phyloP scores from a whole-genome alignment of 108 stramenopile genomes.

The Nitzschia sp. region DNA sequence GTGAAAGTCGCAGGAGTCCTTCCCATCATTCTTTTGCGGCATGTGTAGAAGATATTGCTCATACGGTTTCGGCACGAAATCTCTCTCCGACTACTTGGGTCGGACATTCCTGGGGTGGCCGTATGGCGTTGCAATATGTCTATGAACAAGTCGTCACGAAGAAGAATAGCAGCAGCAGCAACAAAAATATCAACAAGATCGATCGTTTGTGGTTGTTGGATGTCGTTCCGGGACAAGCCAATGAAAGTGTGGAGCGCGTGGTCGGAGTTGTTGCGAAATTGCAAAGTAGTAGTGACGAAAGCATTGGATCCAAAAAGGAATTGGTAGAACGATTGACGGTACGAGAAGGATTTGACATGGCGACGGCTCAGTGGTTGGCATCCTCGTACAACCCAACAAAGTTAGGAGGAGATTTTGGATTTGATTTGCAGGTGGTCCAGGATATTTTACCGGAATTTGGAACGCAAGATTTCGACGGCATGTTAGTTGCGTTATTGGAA shows the following conservation, averaged over 20 bases:
- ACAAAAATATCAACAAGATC: slow-evolving; percentile 1
- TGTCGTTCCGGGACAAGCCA: slow-evolving; percentile 66
- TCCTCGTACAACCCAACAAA: slow-evolving; percentile 42
- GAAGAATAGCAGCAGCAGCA: slow-evolving; percentile 19
- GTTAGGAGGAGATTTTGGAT: slow-evolving; percentile 51
- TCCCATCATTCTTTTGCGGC: slow-evolving; percentile 24
- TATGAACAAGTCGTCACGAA: neutral
- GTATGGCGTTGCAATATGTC: slow-evolving; percentile 73
- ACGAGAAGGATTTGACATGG: slow-evolving; percentile 26
- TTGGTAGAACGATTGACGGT: neutral
- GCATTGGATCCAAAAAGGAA: slow-evolving; percentile 7
- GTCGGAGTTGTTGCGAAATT: slow-evolving; percentile 42
- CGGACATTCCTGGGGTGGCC: slow-evolving; percentile 88
- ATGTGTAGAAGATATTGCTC: slow-evolving; percentile 51
- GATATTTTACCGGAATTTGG: slow-evolving; percentile 64
- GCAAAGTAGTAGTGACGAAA: neutral
- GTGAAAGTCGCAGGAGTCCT: no score
- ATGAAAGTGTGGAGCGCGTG: slow-evolving; percentile 66
- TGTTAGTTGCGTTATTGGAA: slow-evolving; percentile 37
- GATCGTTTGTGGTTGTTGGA: slow-evolving; percentile 75
- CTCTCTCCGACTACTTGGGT: slow-evolving; percentile 34
- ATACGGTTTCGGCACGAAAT: slow-evolving; percentile 32
- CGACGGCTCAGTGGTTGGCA: slow-evolving; percentile 55
- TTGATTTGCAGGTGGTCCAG: slow-evolving; percentile 69
- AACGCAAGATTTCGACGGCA: slow-evolving; percentile 55